Evolutionary conservation across 2,329 filamentous ascomycete genomes (phyloP).

Genomic region (Aspergillus ustus): DNA sequence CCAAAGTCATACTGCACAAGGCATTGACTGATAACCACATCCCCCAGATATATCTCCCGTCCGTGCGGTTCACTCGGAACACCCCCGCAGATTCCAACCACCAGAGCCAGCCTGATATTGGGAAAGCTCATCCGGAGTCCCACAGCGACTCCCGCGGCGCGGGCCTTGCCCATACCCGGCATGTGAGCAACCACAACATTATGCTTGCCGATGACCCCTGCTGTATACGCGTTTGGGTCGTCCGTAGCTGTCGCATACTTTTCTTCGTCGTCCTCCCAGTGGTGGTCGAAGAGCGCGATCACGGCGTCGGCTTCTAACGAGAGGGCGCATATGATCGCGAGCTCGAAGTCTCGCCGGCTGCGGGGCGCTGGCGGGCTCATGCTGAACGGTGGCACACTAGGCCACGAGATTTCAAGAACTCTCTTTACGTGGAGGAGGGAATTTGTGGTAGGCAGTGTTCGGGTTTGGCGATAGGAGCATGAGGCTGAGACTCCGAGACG

Average conservation of each 20-base stretch:
- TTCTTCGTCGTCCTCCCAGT: background rate
- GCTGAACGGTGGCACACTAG: no score
- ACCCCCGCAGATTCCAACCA: constrained; percentile 15
- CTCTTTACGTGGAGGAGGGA: no score
- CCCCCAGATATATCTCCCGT: constrained; percentile 2
- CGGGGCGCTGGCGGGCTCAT: constrained; percentile 2
- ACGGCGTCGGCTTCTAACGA: constrained; percentile 10
- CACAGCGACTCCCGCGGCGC: background rate
- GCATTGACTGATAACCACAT: background rate
- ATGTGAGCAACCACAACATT: constrained; percentile 12
- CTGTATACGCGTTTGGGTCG: constrained; percentile 11
- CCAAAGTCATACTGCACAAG: constrained; percentile 8
- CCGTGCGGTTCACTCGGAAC: background rate
- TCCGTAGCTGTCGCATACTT: background rate
- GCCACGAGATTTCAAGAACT: no score
- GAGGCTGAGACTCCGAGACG: no score
- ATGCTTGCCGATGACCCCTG: constrained; percentile 1
- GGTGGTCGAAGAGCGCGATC: constrained; percentile 8
- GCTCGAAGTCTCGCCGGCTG: constrained; percentile 4
- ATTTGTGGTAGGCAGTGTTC: no score
- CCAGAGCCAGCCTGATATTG: background rate
- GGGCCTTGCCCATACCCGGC: constrained; percentile 5
- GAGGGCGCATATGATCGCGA: constrained; percentile 13
- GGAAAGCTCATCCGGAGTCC: constrained; percentile 9
- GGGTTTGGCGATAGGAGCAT: no score